A percentile compares a stretch with the other conserved stretches of the same genome.
Conservation (phyloP, 2,329 filamentous ascomycete genomes). For the Trichoderma sp. region DNA sequence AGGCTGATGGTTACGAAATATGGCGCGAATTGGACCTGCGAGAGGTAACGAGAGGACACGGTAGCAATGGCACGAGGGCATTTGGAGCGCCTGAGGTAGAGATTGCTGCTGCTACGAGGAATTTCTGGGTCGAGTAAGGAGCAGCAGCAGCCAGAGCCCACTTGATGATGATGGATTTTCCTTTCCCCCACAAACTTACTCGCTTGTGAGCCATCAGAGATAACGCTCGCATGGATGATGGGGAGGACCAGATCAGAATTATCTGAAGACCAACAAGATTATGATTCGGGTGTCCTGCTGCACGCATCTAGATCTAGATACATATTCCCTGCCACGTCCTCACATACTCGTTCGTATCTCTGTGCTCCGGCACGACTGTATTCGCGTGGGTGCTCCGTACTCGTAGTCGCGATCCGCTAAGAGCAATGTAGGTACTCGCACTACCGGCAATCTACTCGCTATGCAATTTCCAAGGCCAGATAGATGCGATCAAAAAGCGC, state of each 20-base stretch:
- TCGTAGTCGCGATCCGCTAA: slow-evolving; percentile 19
- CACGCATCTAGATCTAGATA: background rate
- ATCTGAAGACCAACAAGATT: background rate
- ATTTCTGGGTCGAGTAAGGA: background rate
- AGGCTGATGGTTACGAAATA: background rate
- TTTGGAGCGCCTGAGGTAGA: background rate
- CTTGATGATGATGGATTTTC: background rate
- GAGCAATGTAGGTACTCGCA: background rate
- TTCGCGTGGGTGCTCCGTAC: slow-evolving; percentile 8
- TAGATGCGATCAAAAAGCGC: background rate
- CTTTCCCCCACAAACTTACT: background rate
- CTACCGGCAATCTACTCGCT: background rate
- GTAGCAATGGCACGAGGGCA: background rate
- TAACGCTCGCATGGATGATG: background rate
- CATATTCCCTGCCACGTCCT: background rate
- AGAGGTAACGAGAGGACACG: background rate
- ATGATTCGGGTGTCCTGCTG: background rate
- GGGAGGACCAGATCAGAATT: background rate
- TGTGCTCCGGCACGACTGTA: background rate
- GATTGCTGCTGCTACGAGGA: background rate
- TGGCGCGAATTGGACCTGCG: background rate
- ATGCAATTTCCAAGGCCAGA: background rate
- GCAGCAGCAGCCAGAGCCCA: background rate
- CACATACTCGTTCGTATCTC: background rate
- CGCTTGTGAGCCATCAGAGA: background rate